These are phyloP conservation scores for Staphylotrichum longicolle DNA, from an alignment of 495 filamentous ascomycete species.

Conservation along the genomic window DNA sequence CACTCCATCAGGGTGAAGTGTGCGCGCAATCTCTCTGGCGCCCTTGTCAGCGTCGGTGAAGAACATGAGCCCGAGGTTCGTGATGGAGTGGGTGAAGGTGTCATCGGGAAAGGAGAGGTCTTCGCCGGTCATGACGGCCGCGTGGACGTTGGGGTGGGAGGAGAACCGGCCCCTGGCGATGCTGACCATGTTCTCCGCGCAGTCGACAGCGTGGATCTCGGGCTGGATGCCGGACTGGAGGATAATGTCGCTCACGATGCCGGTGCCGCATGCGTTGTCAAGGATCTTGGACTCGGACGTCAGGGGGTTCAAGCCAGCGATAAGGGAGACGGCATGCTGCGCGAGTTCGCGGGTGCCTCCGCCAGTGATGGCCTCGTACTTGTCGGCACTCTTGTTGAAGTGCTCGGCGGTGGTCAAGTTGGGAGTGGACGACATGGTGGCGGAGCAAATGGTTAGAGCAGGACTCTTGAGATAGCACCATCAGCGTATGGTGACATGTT, in stretches of 20 bases:
- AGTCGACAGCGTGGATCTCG: conserved; percentile 6
- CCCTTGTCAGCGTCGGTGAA: conserved; percentile 4
- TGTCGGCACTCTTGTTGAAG: conserved; percentile 6
- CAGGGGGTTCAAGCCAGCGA: conserved; percentile 5
- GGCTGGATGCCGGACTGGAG: conserved; percentile 7
- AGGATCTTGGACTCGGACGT: conserved; percentile 4
- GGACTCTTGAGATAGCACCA: not conserved
- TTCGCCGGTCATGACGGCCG: conserved; percentile 5
- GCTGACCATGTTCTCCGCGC: conserved; percentile 6
- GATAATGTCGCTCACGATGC: conserved; percentile 6
- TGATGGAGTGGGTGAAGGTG: conserved; percentile 9
- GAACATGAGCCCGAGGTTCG: conserved; percentile 7
- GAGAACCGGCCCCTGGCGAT: conserved; percentile 3
- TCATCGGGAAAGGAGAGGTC: conserved; percentile 2
- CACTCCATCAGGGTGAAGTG: conserved; percentile 1
- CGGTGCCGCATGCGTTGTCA: conserved; percentile 7
- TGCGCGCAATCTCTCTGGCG: conserved; percentile 2
- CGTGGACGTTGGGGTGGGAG: conserved; percentile 6
- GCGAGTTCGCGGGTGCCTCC: conserved; percentile 6
- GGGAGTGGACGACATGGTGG: conserved; percentile 6
- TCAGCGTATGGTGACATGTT: not conserved
- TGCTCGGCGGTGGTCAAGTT: conserved; percentile 1
- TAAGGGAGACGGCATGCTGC: conserved; percentile 4
- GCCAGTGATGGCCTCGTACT: conserved; percentile 5
- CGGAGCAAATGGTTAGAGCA: not conserved